These are phyloP conservation scores for Massariosphaeria phaeospora DNA, from an alignment of 495 filamentous ascomycete species.

Conservation along the genomic window DNA sequence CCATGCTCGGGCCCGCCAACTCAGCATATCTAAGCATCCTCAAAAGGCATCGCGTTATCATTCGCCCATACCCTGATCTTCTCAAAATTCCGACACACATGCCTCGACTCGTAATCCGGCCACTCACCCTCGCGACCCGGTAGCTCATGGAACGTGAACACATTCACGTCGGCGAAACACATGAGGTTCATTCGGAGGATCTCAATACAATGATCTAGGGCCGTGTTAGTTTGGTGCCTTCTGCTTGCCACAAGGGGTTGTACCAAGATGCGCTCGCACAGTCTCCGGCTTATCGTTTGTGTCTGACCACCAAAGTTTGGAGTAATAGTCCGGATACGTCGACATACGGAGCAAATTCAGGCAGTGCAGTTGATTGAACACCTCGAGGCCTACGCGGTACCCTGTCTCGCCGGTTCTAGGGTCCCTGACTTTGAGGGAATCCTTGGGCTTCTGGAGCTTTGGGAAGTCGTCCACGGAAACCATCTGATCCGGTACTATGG, in stretches of 20 bases:
- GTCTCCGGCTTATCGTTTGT: constrained; percentile 32
- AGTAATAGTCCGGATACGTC: constrained; percentile 49
- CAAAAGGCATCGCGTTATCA: constrained; percentile 43
- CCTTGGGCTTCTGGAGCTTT: constrained; percentile 46
- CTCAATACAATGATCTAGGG: constrained; percentile 49
- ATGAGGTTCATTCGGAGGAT: constrained; percentile 48
- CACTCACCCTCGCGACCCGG: constrained; percentile 40
- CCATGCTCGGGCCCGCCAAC: no score
- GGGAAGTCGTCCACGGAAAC: constrained; percentile 47
- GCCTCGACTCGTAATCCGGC: constrained; percentile 48
- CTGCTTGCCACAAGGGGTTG: not conserved
- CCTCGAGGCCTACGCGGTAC: constrained; percentile 51
- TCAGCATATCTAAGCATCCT: not conserved
- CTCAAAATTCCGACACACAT: constrained; percentile 50
- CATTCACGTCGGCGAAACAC: constrained; percentile 48
- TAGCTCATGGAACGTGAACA: constrained; percentile 48
- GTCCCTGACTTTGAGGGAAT: constrained; percentile 46
- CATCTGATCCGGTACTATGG: constrained; percentile 43
- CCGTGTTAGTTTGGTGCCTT: not conserved
- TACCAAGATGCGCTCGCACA: constrained; percentile 39
- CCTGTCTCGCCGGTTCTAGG: constrained; percentile 49
- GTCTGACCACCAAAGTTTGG: constrained; percentile 36
- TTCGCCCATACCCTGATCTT: constrained; percentile 47
- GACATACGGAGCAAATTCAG: constrained; percentile 49
- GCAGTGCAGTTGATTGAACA: constrained; percentile 56